phyloP scores from a whole-genome alignment of 2,329 filamentous ascomycete species.

The Myotisia sp. region DNA sequence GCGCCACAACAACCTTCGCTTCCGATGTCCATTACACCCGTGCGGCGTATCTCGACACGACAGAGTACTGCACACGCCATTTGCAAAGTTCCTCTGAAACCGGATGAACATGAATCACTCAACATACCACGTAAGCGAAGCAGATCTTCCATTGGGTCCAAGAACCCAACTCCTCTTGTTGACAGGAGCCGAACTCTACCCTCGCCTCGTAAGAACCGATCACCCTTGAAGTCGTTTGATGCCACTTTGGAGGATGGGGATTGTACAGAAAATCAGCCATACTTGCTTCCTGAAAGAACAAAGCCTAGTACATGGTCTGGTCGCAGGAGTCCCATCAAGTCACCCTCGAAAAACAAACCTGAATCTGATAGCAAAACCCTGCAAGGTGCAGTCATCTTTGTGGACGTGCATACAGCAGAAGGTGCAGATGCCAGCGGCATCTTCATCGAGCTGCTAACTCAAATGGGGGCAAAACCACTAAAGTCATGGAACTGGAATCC shows the following conservation, averaged over 20 bases:
- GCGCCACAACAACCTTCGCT: too few species aligned
- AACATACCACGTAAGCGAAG: slow-evolving; percentile 33
- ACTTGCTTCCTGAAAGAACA: slow-evolving; percentile 10
- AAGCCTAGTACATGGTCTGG: slow-evolving; percentile 3
- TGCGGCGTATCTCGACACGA: slow-evolving; percentile 32
- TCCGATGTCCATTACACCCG: slow-evolving; percentile 41
- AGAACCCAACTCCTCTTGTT: slow-evolving; percentile 20
- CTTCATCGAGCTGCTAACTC: slow-evolving; percentile 61
- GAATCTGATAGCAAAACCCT: slow-evolving; percentile 34
- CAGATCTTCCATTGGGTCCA: slow-evolving; percentile 38
- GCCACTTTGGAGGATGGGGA: neutral
- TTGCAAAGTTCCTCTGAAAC: slow-evolving; percentile 62
- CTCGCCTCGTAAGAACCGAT: slow-evolving; percentile 15
- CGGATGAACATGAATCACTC: slow-evolving; percentile 40
- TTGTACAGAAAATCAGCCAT: slow-evolving; percentile 6
- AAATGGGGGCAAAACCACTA: slow-evolving; percentile 70
- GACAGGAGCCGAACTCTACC: slow-evolving; percentile 15
- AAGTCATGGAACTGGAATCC: slow-evolving; percentile 64
- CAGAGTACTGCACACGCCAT: slow-evolving; percentile 53
- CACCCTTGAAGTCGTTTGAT: slow-evolving; percentile 7
- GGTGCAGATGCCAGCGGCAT: slow-evolving; percentile 68
- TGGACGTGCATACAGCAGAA: slow-evolving; percentile 71
- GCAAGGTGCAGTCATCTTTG: slow-evolving; percentile 60
- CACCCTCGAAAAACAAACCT: slow-evolving; percentile 16
- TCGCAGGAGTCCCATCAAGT: slow-evolving; percentile 16